Evolutionary conservation across 2,329 filamentous ascomycete species (phyloP).

Genomic region (Colletotrichum euphorbiae): DNA sequence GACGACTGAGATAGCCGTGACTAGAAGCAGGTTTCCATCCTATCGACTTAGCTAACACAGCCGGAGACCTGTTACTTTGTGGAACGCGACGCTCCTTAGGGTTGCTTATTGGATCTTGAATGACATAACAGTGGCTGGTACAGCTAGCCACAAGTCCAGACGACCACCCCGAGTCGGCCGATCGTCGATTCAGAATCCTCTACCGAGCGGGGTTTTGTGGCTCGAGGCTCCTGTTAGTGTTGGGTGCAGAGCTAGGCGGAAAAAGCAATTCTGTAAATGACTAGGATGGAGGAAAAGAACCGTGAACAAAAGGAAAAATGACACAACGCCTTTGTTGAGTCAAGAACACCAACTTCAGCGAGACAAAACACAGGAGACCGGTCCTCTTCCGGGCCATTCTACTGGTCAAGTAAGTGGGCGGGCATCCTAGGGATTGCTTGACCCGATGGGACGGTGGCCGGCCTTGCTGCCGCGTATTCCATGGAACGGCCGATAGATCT

Average conservation of each 20-base stretch:
- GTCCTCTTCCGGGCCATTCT: no score
- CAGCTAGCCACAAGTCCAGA: neutral
- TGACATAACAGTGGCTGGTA: neutral
- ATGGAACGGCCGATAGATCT: no score
- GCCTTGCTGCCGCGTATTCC: no score
- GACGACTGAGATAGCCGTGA: no score
- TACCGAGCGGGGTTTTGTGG: neutral
- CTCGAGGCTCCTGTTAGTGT: neutral
- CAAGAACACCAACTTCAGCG: no score
- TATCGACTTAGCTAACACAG: no score
- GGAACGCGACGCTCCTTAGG: no score
- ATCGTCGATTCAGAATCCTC: neutral
- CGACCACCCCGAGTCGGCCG: neutral
- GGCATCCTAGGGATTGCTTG: no score
- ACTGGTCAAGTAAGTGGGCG: no score
- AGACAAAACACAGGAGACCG: neutral
- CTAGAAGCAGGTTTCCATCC: no score
- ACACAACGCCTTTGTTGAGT: neutral
- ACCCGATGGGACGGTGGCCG: no score
- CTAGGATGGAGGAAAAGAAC: neutral
- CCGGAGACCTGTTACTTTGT: no score
- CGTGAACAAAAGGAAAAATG: neutral
- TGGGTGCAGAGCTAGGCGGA: neutral
- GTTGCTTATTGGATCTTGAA: neutral
- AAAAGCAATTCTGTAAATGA: neutral